Evolutionary conservation across 768 basidiomycete genomes (phyloP), one percentile per base, ranked within the genome.

Genomic region (Tylopilus sp.): DNA sequence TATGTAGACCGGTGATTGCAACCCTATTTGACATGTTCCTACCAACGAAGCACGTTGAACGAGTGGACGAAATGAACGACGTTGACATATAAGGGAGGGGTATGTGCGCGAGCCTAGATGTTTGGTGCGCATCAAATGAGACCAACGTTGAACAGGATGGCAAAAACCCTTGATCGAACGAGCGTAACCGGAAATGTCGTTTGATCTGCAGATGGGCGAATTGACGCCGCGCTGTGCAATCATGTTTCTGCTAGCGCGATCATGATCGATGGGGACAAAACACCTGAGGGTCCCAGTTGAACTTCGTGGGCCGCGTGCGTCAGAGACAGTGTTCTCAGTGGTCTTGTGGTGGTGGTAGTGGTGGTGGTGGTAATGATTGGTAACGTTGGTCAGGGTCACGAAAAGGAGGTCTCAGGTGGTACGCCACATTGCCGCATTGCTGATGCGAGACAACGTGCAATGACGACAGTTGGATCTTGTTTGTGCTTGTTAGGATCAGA

Each of bases 401-500:
- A 22, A 31, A 39, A 40, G 38, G 17, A 6, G 25, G 11, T 20
- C 35, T 52, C 46, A 50, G 48, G 48, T 48, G 41, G 25, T 49
- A 48, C 53, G 59, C 61, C 62, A 62, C 61, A 53, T 59, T 51
- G 52, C 58, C 39, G 40, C 49, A 48, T 47, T 44, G 21, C 25
- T 55, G 62, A 57, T 57, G 59, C 26, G 39, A n/a, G n/a, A 48
- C 50, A 28, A 10, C 51, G 39, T 43, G 21, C n/a, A 31, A 18
- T 64, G 55, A 61, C 59, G 53, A 57, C 48, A 64, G 48, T 66
- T 57, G 51, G 17, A 13, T 12, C 10, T 10, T 66, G 11, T 64
- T 66, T 65, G 55, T 17, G 22, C 17, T n/a, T 65, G 58, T 67
- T 65, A 65, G 62, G 65, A 61, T 67, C 57, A 58, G 53, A 65